Evolutionary conservation across 495 filamentous ascomycete genomes (phyloP).

Genomic region (Aspergillus taichungensis): DNA sequence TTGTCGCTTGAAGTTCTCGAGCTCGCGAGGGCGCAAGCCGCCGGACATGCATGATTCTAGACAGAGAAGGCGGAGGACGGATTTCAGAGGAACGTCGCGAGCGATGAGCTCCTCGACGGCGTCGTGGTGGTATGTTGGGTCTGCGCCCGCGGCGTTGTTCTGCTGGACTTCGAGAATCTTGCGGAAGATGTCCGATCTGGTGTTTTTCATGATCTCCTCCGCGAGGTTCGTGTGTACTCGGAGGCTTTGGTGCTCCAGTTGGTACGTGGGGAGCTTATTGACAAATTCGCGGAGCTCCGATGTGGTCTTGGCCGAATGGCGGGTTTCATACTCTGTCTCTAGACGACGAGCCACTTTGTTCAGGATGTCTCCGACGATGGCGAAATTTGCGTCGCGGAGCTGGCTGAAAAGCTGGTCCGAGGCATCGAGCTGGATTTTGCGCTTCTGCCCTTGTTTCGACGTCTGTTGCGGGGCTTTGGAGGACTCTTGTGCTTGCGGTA

Average conservation of each 20-base stretch:
- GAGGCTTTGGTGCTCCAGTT: conserved; percentile 85
- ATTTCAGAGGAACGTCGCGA: conserved; percentile 66
- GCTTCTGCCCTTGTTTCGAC: conserved; percentile 60
- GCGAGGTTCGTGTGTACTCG: conserved; percentile 86
- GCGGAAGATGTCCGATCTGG: conserved; percentile 77
- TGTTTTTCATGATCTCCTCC: conserved; percentile 91
- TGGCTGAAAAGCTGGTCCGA: conserved; percentile 85
- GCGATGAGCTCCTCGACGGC: conserved; percentile 88
- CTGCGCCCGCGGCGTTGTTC: conserved; percentile 84
- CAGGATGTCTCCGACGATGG: conserved; percentile 77
- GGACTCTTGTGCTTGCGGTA: conserved; percentile 42
- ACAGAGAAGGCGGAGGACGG: conserved; percentile 77
- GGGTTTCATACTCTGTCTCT: conserved; percentile 78
- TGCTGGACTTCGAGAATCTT: conserved; percentile 89
- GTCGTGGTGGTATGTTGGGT: conserved; percentile 81
- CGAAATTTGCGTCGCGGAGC: conserved; percentile 88
- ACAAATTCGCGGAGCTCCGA: conserved; percentile 90
- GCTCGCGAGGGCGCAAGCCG: conserved; percentile 76
- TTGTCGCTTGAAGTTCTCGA: conserved; percentile 80
- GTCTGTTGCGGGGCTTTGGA: conserved; percentile 45
- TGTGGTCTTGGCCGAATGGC: conserved; percentile 81
- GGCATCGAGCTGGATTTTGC: conserved; percentile 83
- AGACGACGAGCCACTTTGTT: conserved; percentile 88
- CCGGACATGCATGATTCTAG: conserved; percentile 85
- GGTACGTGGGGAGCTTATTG: conserved; percentile 79